A percentile compares a stretch with the other conserved stretches of the same genome.
These are phyloP conservation scores for Colletotrichum sp. DNA, from an alignment of 2,329 filamentous ascomycete species.

Conservation along the genomic window DNA sequence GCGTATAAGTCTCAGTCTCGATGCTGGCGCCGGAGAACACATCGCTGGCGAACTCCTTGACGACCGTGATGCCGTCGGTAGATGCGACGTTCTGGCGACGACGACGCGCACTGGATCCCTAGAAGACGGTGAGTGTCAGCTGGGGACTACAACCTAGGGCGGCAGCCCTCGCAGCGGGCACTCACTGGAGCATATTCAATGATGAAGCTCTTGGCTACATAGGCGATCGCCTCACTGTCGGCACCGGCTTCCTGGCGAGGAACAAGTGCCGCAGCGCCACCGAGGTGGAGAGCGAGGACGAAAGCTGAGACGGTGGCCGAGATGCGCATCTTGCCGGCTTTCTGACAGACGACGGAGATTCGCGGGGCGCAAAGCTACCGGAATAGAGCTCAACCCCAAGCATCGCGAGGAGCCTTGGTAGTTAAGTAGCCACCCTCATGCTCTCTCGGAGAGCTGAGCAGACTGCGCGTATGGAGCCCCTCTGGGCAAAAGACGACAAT, in stretches of 20 bases:
- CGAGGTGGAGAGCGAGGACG: conserved; percentile 13
- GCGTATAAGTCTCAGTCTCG: conserved; percentile 29
- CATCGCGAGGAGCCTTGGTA: neutral
- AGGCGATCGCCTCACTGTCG: neutral
- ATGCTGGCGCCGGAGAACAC: conserved; percentile 34
- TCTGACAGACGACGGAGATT: neutral
- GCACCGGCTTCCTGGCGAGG: neutral
- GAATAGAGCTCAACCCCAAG: neutral
- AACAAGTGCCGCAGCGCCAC: neutral
- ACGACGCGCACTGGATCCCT: conserved; percentile 11
- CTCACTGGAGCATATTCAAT: conserved; percentile 26
- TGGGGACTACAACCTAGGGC: conserved; percentile 6
- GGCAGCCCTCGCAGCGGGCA: conserved; percentile 13
- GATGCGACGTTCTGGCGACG: conserved; percentile 25
- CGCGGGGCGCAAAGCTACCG: conserved; percentile 8
- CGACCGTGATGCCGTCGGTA: conserved; percentile 23
- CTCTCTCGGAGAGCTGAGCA: neutral
- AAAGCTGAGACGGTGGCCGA: conserved; percentile 16
- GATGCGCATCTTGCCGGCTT: conserved; percentile 18
- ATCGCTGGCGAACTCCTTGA: conserved; percentile 29
- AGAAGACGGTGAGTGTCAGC: neutral
- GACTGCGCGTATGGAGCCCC: neutral
- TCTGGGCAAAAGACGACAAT: neutral
- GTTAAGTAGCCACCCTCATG: conserved; percentile 1
- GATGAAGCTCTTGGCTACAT: conserved; percentile 26